phyloP scores from a whole-genome alignment of 2,329 filamentous ascomycete species.

The Xylariales sp. region DNA sequence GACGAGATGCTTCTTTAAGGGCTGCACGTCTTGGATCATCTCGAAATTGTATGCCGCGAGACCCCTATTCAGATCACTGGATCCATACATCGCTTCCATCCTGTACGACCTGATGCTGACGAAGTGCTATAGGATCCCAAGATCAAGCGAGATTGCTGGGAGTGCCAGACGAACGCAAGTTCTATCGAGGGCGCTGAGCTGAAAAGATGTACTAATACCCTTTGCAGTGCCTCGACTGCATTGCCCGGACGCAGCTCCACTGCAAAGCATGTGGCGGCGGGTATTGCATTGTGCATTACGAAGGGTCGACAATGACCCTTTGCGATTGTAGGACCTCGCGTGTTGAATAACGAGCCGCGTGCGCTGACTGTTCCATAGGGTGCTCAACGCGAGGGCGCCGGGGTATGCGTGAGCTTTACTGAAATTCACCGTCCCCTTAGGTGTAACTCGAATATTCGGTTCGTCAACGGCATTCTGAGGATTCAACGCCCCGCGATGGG shows the following conservation, averaged over 20 bases:
- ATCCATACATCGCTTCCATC: not conserved
- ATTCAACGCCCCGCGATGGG: too few species aligned
- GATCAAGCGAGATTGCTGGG: slow-evolving; percentile 68
- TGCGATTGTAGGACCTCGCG: slow-evolving; percentile 39
- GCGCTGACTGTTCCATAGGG: slow-evolving; percentile 23
- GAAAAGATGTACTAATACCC: not conserved
- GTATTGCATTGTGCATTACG: slow-evolving; percentile 81
- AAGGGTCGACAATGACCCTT: slow-evolving; percentile 65
- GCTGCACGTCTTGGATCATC: slow-evolving; percentile 15
- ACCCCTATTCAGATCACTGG: slow-evolving; percentile 9
- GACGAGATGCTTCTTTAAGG: slow-evolving; percentile 2
- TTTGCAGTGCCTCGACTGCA: slow-evolving; percentile 68
- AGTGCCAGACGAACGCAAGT: slow-evolving; percentile 75
- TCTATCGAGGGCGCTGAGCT: too few species aligned
- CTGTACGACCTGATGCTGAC: slow-evolving; percentile 6
- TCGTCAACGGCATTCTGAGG: too few species aligned
- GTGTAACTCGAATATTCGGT: too few species aligned
- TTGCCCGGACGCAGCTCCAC: slow-evolving; percentile 62
- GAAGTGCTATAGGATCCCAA: slow-evolving; percentile 46
- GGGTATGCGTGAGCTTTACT: slow-evolving; percentile 21
- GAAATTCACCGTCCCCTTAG: too few species aligned
- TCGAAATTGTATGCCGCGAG: slow-evolving; percentile 26
- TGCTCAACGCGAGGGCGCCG: slow-evolving; percentile 31
- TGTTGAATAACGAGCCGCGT: not conserved
- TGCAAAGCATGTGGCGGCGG: slow-evolving; percentile 72